Percentiles rank a stretch among this genome's conserved stretches.
These are phyloP conservation scores for barrel medic (Medicago truncatula) DNA, from an alignment of 306 rosid species.

Conservation along the genomic window MtrunA17r5.0-ANR NC_053045.1:64576001-64576500, in stretches of 20 bases:
- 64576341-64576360: conserved; percentile 60
- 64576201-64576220: conserved; percentile 85
- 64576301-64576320: conserved; percentile 72
- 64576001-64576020: conserved; percentile 94
- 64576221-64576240: conserved; percentile 95
- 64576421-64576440: conserved; percentile 16
- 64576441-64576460: conserved; percentile 85
- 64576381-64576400: background rate
- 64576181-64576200: conserved; percentile 84
- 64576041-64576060: conserved; percentile 85
- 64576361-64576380: background rate
- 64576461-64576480: conserved; percentile 91
- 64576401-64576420: conserved; percentile 12
- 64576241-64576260: conserved; percentile 97
- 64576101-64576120: conserved; percentile 97
- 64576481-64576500: conserved; percentile 89
- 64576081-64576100: conserved; percentile 91
- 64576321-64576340: conserved; percentile 81
- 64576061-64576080: conserved; percentile 69
- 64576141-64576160: conserved; percentile 95
- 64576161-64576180: conserved; percentile 82
- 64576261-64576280: conserved; percentile 90
- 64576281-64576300: conserved; percentile 88
- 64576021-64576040: conserved; percentile 67
- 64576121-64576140: conserved; percentile 93